Conservation (phyloP, 176 grass and related monocot genomes). For the Aegilops longissima region DNA sequence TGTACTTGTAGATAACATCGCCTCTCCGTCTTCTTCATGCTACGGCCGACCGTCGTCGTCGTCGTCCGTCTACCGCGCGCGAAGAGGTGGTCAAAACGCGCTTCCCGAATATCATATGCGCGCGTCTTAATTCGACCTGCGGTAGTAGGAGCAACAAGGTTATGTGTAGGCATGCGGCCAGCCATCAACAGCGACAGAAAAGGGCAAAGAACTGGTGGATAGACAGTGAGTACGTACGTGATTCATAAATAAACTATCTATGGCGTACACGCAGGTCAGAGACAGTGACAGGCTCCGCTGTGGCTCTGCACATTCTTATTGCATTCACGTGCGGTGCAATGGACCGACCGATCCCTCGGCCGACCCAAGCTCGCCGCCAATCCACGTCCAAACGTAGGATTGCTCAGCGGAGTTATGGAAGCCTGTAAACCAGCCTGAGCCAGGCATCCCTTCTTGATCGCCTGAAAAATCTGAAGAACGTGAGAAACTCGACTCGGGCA, state of each 20-base stretch:
- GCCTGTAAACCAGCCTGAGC: too few relatives aligned
- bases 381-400: neutral
- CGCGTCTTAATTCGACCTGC: neutral
- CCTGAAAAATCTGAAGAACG: neutral
- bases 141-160: neutral
- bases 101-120: neutral
- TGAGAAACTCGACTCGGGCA: too few relatives aligned
- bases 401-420: neutral
- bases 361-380: neutral
- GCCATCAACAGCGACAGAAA: neutral
- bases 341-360: neutral
- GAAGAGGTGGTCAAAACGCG: neutral
- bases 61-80: neutral
- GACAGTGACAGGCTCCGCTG: neutral
- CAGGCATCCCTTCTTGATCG: neutral
- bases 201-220: neutral
- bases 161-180: neutral
- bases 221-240: neutral
- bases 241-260: conserved; percentile 5
- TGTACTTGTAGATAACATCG: neutral
- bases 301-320: neutral
- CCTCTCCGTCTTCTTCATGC: neutral
- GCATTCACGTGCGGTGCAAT: neutral
- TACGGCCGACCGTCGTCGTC: neutral
- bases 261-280: conserved; percentile 11